Evolutionary conservation across 1,284 basidiomycete species (phyloP).

Genomic region (Agaricales sp.): DNA sequence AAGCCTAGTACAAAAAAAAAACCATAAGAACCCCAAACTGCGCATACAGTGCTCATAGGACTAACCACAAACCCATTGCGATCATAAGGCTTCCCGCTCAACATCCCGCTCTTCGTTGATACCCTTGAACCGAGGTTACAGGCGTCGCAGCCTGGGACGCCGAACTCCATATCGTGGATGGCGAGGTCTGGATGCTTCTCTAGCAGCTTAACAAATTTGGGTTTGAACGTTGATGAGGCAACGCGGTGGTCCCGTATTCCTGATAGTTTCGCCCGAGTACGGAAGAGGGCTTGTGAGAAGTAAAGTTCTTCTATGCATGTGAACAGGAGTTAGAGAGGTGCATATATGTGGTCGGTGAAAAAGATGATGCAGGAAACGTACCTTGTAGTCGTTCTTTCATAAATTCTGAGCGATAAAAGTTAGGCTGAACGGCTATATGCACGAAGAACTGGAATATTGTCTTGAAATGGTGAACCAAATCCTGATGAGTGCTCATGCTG

Average conservation of each 20-base stretch:
- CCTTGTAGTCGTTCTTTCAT: conserved; percentile 45
- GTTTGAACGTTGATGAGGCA: conserved; percentile 69
- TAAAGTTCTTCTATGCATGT: conserved; percentile 45
- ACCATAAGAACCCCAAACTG: too few species aligned
- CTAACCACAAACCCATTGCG: conserved; percentile 43
- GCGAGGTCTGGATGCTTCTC: conserved; percentile 58
- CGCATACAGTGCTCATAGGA: too few species aligned
- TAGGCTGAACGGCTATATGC: conserved; percentile 57
- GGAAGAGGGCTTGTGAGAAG: conserved; percentile 56
- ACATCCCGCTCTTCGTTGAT: conserved; percentile 47
- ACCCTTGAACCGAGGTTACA: conserved; percentile 63
- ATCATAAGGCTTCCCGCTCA: conserved; percentile 54
- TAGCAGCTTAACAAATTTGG: conserved; percentile 54
- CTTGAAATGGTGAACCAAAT: conserved; percentile 70
- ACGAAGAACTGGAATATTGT: conserved; percentile 81
- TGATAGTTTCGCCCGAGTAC: conserved; percentile 52
- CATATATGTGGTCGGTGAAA: conserved; percentile 9
- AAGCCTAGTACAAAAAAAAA: too few species aligned
- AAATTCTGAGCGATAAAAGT: conserved; percentile 39
- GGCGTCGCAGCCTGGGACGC: conserved; percentile 63
- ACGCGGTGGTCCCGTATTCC: conserved; percentile 66
- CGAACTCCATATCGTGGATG: conserved; percentile 39
- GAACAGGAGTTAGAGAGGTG: conserved; percentile 8
- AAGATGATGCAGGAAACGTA: conserved; percentile 18
- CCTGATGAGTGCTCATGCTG: conserved; percentile 68